Base-by-base conservation (phyloP, 148 eudicot species). In the Fagopyrum tataricum region DNA sequence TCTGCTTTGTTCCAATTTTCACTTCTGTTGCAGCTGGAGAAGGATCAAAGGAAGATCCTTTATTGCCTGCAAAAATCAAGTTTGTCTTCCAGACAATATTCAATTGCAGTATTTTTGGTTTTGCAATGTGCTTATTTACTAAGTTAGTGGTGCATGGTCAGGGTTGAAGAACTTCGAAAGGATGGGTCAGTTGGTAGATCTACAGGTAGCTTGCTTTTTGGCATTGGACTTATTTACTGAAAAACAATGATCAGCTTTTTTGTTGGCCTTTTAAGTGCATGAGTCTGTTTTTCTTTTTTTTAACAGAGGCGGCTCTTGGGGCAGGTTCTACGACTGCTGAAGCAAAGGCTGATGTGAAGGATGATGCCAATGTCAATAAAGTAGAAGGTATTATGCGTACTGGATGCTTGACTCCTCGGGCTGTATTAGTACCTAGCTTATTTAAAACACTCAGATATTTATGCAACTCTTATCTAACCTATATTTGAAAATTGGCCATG, bases 161-260 rank as follows among this genome's bases (percentile, higher is more conserved):
- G 99, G 83, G 62, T 83, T 84, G 97, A 91, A 85, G 97, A 89
- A 76, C 85, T 82, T 59, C 79, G 76, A 49, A 85, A 86, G 78
- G 96, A 88, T 72, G 81, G 85, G 74, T 74, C 77, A 77, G 79
- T 73, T 58, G 85, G 80, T 44, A 83, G 71, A 77, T 80, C 91
- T 56, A 84, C 86, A 49, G 82, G 82, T 42, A 77, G 75, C 76
- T 75, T 86, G 73, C 73, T 76, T 70, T 78, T 84, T 73, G 87
- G 86, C 82, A 85, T 51, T 43, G 48, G 37, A 47, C 44, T 39
- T 26, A 21, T 23, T 75, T 64, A 10, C 44, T 48, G 62, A 39
- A 17, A 74, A 71, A 31, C 14, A 13, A 31, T 64, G 44, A 18
- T 51, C 37, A 1, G 6, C 26, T 6, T 55, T 47, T 43, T 39